Evolutionary conservation across 179 eudicot genomes (phyloP).

Genomic region (Dionaea muscipula): DNA sequence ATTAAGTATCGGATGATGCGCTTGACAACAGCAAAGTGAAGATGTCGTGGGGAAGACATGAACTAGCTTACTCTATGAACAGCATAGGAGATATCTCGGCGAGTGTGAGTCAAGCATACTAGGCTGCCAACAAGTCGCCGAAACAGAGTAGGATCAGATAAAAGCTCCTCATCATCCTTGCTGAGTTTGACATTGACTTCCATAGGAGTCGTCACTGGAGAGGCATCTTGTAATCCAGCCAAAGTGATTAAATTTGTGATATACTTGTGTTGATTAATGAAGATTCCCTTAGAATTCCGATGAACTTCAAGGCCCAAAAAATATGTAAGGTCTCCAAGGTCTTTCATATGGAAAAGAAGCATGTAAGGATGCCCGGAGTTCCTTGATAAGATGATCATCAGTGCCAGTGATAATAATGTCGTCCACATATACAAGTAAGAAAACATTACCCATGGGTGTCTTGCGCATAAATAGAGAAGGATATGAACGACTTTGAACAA

Average conservation of each 20-base stretch:
- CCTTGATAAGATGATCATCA: not conserved
- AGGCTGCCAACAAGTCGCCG: not conserved
- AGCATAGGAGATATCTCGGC: not conserved
- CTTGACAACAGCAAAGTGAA: not conserved
- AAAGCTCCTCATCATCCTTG: not conserved
- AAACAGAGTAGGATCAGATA: not conserved
- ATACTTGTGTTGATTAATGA: not conserved
- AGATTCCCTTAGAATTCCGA: not conserved
- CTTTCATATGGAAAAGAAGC: not conserved
- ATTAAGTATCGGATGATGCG: conserved; percentile 4
- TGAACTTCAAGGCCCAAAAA: not conserved
- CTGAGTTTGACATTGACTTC: not conserved
- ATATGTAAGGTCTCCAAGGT: not conserved
- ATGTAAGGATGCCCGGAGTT: not conserved
- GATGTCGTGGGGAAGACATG: not conserved
- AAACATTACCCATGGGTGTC: not conserved
- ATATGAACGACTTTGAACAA: not conserved
- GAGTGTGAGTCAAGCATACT: not conserved
- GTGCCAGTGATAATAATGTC: not conserved
- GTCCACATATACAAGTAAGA: not conserved
- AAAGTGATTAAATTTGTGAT: not conserved
- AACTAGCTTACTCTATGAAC: not conserved
- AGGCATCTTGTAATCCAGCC: not conserved
- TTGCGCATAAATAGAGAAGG: not conserved
- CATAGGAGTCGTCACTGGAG: not conserved